These are phyloP conservation scores for Phialocephala sp. DNA, from an alignment of 2,329 filamentous ascomycete species.

Conservation along the genomic window DNA sequence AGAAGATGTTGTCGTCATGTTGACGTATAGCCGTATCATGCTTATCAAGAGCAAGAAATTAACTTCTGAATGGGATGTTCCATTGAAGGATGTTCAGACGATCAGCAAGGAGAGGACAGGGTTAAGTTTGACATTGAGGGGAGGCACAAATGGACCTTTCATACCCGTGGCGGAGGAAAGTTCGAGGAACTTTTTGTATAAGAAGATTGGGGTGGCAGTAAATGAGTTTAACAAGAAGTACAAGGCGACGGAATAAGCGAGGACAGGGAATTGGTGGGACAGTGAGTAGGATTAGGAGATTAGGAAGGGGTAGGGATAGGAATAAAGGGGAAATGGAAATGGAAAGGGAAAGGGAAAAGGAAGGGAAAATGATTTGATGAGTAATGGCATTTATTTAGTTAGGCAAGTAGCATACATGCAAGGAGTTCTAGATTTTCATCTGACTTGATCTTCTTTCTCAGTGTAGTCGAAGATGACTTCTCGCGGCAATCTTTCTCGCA, in stretches of 20 bases:
- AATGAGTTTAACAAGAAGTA: conserved; percentile 70
- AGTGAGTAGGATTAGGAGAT: neutral
- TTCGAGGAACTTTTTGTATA: conserved; percentile 66
- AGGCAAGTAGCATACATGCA: too few species aligned
- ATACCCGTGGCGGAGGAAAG: conserved; percentile 92
- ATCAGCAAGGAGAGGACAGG: conserved; percentile 97
- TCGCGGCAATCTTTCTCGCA: too few species aligned
- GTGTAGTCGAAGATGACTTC: too few species aligned
- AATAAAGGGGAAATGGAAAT: too few species aligned
- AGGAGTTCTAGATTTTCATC: too few species aligned
- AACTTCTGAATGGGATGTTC: conserved; percentile 93
- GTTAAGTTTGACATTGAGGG: conserved; percentile 85
- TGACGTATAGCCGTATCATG: conserved; percentile 88
- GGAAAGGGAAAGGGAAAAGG: too few species aligned
- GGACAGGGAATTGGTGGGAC: neutral
- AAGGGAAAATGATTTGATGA: too few species aligned
- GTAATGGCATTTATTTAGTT: too few species aligned
- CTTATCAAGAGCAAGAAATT: conserved; percentile 86
- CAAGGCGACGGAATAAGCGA: conserved; percentile 41
- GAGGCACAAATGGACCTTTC: conserved; percentile 92
- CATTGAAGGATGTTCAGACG: conserved; percentile 93
- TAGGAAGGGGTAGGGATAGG: too few species aligned
- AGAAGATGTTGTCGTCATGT: conserved; percentile 87
- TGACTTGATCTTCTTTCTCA: too few species aligned
- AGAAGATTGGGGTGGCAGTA: conserved; percentile 68